Percentiles rank a stretch among this genome's conserved stretches.
Evolutionary conservation across 1,284 basidiomycete genomes (phyloP).

Genomic region (Rhodotorula glutinis): DNA sequence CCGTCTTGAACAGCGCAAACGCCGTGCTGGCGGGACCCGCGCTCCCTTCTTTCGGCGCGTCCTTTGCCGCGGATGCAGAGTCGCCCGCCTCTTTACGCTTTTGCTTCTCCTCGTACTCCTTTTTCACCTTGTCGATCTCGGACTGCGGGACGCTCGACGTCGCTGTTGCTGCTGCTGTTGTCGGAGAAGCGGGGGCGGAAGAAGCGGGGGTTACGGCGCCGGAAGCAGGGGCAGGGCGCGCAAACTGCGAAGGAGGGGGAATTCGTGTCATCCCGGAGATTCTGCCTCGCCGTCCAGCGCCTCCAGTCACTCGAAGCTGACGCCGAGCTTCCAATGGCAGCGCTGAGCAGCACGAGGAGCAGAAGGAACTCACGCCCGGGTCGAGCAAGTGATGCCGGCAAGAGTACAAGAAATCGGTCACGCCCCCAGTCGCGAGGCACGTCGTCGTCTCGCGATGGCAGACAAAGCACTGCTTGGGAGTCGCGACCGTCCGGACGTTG

Average conservation of each 20-base stretch:
- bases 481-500: constrained; percentile 18
- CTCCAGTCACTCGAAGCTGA: too few relatives aligned
- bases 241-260: constrained; percentile 17
- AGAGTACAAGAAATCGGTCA: constrained; percentile 33
- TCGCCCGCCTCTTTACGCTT: constrained; percentile 2
- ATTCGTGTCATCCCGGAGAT: too few relatives aligned
- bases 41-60: not conserved
- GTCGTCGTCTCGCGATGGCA: constrained; percentile 28
- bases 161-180: not conserved
- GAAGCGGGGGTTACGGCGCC: not conserved
- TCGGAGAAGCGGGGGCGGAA: not conserved
- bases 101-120: constrained; percentile 36
- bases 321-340: too few relatives aligned
- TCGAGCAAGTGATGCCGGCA: constrained; percentile 30
- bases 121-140: constrained; percentile 38
- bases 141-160: constrained; percentile 9
- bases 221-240: constrained; percentile 21
- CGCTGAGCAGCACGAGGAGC: too few relatives aligned
- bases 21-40: constrained; percentile 6
- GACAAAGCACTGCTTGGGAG: constrained; percentile 29
- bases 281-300: too few relatives aligned
- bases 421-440: constrained; percentile 31
- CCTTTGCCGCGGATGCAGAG: not conserved
- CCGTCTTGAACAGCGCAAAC: constrained; percentile 20
- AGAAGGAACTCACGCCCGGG: constrained; percentile 34